Evolutionary conservation across 768 basidiomycete species (phyloP).

Genomic region (Trametes cingulata): DNA sequence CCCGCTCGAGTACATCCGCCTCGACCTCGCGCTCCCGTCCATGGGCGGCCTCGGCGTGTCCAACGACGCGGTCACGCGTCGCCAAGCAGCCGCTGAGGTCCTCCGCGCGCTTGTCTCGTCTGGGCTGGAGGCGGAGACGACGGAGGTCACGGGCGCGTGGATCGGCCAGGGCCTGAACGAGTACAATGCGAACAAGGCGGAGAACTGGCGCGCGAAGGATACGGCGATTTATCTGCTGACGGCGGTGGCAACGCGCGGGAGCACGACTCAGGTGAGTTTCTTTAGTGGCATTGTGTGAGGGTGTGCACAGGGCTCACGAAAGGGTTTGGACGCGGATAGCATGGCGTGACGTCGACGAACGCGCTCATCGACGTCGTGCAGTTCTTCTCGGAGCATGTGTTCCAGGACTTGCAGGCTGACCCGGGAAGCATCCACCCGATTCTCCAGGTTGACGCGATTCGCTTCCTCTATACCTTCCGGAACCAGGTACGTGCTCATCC

Average conservation of each 20-base stretch:
- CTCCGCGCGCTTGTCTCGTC: slow-evolving; percentile 83
- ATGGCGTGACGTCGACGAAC: slow-evolving; percentile 93
- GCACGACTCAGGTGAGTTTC: slow-evolving; percentile 70
- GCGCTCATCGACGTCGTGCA: slow-evolving; percentile 90
- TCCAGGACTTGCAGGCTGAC: slow-evolving; percentile 76
- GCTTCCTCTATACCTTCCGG: slow-evolving; percentile 93
- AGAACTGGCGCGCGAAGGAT: slow-evolving; percentile 90
- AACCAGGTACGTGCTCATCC: slow-evolving; percentile 64
- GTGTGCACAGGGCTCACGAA: not conserved
- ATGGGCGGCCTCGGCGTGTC: slow-evolving; percentile 42
- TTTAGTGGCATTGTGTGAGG: not conserved
- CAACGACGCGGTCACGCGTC: slow-evolving; percentile 77
- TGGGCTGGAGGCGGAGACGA: slow-evolving; percentile 83
- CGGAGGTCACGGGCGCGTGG: slow-evolving; percentile 84
- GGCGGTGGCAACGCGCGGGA: slow-evolving; percentile 89
- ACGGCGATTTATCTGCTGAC: slow-evolving; percentile 90
- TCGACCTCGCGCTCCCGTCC: slow-evolving; percentile 74
- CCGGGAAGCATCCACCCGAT: slow-evolving; percentile 79
- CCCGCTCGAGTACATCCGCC: slow-evolving; percentile 90
- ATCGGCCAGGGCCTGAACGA: slow-evolving; percentile 71
- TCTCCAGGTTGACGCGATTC: slow-evolving; percentile 94
- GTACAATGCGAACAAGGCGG: slow-evolving; percentile 57
- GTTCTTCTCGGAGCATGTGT: slow-evolving; percentile 93
- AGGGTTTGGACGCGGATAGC: slow-evolving; percentile 45
- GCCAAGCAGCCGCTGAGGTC: slow-evolving; percentile 96